These are phyloP conservation scores for Pseudoturritis turrita DNA, from an alignment of 345 rosid species.

Conservation along the genomic window DNA sequence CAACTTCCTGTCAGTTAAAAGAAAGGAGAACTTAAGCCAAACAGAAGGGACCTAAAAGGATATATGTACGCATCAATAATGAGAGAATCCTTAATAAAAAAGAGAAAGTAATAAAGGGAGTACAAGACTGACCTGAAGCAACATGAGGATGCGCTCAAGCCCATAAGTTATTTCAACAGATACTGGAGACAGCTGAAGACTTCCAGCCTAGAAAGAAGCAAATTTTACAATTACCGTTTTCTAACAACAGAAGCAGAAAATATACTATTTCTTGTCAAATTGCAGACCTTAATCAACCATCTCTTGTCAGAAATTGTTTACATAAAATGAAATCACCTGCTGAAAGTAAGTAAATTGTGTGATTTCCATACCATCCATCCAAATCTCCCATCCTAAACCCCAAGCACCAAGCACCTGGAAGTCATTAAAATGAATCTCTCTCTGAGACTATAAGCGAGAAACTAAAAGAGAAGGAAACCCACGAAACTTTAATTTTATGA, in stretches of 20 bases:
- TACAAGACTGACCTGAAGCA: constrained; percentile 69
- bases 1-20: constrained; percentile 66
- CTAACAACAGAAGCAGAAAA: neutral
- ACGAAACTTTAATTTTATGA: neutral
- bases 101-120: neutral
- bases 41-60: neutral
- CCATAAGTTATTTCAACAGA: constrained; percentile 99
- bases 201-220: constrained; percentile 65
- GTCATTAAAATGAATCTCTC: constrained; percentile 3
- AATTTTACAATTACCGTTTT: neutral
- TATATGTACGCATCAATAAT: constrained; percentile 7
- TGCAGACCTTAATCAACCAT: neutral
- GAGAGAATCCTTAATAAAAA: neutral
- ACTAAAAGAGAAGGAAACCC: neutral
- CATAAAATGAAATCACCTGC: constrained; percentile 52
- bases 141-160: constrained; percentile 94
- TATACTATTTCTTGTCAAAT: neutral
- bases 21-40: constrained; percentile 30
- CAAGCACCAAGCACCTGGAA: constrained; percentile 97
- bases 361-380: constrained; percentile 99
- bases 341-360: constrained; percentile 98
- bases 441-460: neutral
- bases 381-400: constrained; percentile 99
- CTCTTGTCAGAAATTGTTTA: neutral
- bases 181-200: constrained; percentile 83